Evolutionary conservation across 345 rosid species (phyloP).

Genomic region (Alliaria petiolata): DNA sequence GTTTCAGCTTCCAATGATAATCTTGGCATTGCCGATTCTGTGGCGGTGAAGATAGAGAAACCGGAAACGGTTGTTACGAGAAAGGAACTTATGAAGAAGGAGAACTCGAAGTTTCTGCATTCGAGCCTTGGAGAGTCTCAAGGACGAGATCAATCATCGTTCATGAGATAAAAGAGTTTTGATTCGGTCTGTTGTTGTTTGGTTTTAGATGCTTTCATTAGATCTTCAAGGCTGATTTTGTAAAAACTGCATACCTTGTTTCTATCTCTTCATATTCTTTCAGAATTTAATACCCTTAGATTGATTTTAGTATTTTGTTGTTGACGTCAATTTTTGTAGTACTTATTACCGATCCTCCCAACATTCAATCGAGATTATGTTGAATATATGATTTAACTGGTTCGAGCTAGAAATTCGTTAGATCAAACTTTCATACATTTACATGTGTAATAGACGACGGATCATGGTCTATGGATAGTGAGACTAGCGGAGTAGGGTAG

Average conservation of each 20-base stretch:
- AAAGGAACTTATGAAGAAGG: neutral
- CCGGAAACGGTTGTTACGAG: neutral
- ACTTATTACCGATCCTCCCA: too few species aligned
- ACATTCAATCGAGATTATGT: too few species aligned
- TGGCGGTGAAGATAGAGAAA: neutral
- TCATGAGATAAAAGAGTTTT: neutral
- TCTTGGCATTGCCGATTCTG: neutral
- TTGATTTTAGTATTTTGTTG: too few species aligned
- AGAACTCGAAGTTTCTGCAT: neutral
- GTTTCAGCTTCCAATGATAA: neutral
- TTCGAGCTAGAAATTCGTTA: too few species aligned
- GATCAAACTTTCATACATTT: too few species aligned
- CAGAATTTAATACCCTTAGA: too few species aligned
- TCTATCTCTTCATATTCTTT: too few species aligned
- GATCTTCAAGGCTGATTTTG: neutral
- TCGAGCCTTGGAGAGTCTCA: constrained; percentile 10
- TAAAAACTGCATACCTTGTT: neutral
- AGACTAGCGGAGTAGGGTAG: too few species aligned
- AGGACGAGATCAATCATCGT: constrained; percentile 8
- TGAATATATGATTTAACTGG: too few species aligned
- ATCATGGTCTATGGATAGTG: too few species aligned
- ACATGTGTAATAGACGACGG: too few species aligned
- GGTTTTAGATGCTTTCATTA: neutral
- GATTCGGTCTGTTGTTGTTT: neutral
- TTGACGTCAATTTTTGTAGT: too few species aligned